Conservation (phyloP, 83 land plant species). For the Picea abies region DNA sequence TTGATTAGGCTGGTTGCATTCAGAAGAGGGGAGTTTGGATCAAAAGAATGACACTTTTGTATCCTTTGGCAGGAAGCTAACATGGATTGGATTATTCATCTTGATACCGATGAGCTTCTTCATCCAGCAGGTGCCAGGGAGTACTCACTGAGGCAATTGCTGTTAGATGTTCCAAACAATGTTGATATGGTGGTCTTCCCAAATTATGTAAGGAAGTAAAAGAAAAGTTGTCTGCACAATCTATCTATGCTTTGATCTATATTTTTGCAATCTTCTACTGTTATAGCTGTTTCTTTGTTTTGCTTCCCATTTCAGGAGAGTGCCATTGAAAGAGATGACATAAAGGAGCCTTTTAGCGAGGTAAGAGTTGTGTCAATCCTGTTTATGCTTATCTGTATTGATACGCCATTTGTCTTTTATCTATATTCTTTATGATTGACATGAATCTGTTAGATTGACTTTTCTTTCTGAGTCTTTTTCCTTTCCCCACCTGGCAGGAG, state of each 20-base stretch:
- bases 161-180: slow-evolving; percentile 64
- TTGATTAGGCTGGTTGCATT: neutral
- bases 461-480: too few species aligned
- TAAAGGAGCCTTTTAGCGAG: slow-evolving; percentile 94
- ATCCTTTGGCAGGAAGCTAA: slow-evolving; percentile 62
- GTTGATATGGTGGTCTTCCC: slow-evolving; percentile 81
- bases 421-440: neutral
- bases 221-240: neutral
- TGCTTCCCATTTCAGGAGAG: slow-evolving; percentile 67
- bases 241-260: neutral
- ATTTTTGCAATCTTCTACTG: neutral
- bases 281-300: slow-evolving; percentile 9
- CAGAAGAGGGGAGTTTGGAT: too few species aligned
- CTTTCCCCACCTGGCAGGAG: too few species aligned
- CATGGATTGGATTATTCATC: slow-evolving; percentile 97
- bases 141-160: slow-evolving; percentile 80
- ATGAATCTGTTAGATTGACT: neutral
- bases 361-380: slow-evolving; percentile 26
- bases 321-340: slow-evolving; percentile 90
- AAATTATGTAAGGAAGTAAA: slow-evolving; percentile 53
- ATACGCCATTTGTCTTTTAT: neutral
- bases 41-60: neutral
- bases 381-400: neutral
- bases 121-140: slow-evolving; percentile 94
- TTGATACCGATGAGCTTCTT: slow-evolving; percentile 95